A percentile compares a stretch with the other conserved stretches of the same genome.
These are phyloP conservation scores for Epicoccum nigrum DNA, from an alignment of 2,329 filamentous ascomycete genomes.

Conservation along the genomic window DNA sequence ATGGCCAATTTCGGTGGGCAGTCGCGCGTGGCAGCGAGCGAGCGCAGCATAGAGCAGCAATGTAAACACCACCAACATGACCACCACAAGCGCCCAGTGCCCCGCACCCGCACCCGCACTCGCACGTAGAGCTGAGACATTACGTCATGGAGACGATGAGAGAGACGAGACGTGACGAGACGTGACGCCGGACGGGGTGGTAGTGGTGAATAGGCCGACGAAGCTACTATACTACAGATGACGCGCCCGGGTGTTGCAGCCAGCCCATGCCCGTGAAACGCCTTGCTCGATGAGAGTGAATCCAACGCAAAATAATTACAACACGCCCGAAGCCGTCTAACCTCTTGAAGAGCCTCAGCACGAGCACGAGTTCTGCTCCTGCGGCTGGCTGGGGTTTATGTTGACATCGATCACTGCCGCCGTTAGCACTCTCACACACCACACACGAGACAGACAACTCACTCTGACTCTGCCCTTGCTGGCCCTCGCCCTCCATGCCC, in stretches of 20 bases:
- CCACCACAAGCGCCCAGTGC: too few relatives aligned
- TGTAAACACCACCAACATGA: conserved; percentile 17
- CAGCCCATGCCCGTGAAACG: conserved; percentile 39
- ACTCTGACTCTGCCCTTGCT: conserved; percentile 81
- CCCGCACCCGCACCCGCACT: neutral
- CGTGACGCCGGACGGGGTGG: neutral
- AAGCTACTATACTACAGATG: conserved; percentile 36
- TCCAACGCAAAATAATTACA: conserved; percentile 45
- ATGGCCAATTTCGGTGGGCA: conserved; percentile 15
- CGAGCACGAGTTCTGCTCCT: conserved; percentile 61
- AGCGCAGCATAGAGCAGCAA: conserved; percentile 31
- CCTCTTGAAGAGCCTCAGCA: conserved; percentile 32
- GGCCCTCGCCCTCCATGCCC: conserved; percentile 92
- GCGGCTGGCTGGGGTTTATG: conserved; percentile 71
- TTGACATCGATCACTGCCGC: conserved; percentile 87
- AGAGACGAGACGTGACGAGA: too few relatives aligned
- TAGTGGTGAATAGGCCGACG: conserved; percentile 8
- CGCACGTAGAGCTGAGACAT: conserved; percentile 7
- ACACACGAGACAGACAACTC: conserved; percentile 48
- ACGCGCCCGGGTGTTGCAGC: neutral
- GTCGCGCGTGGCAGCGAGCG: conserved; percentile 10
- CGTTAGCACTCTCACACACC: conserved; percentile 27
- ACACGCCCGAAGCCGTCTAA: conserved; percentile 37
- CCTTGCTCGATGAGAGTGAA: conserved; percentile 48
- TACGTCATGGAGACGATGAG: conserved; percentile 24